Conservation (phyloP, 2,329 filamentous ascomycete genomes). For the Parasarocladium wereldwijsianum region DNA sequence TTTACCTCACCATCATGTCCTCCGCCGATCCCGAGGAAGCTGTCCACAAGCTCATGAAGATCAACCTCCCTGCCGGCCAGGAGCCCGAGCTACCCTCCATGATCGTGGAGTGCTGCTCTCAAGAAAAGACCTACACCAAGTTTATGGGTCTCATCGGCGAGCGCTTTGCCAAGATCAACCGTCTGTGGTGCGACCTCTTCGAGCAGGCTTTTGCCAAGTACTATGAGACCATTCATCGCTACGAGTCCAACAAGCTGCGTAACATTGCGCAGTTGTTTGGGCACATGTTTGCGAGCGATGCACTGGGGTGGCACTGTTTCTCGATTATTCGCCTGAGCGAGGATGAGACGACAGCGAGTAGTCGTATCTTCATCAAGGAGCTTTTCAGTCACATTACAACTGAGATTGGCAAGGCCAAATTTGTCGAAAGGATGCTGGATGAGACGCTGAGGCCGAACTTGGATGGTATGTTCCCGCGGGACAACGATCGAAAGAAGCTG, state of each 20-base stretch:
- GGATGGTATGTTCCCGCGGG: conserved; percentile 75
- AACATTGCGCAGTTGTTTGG: conserved; percentile 95
- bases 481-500: conserved; percentile 79
- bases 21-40: conserved; percentile 93
- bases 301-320: conserved; percentile 83
- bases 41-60: conserved; percentile 91
- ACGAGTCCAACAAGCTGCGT: conserved; percentile 86
- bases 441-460: conserved; percentile 66
- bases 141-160: conserved; percentile 94
- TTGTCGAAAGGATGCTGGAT: conserved; percentile 64
- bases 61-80: conserved; percentile 73
- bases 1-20: conserved; percentile 96
- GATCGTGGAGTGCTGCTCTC: conserved; percentile 92
- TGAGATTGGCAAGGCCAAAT: conserved; percentile 67
- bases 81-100: conserved; percentile 89
- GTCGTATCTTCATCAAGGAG: conserved; percentile 97
- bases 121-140: conserved; percentile 94
- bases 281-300: conserved; percentile 75
- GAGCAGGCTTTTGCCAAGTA: conserved; percentile 83
- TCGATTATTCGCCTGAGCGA: conserved; percentile 81
- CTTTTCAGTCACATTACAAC: conserved; percentile 86
- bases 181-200: conserved; percentile 86
- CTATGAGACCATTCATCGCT: conserved; percentile 94
- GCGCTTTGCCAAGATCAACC: conserved; percentile 88
- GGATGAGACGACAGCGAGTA: conserved; percentile 91